Evolutionary conservation across 257 asterid genomes (phyloP).

Genomic region (Verbascum thapsus): DNA sequence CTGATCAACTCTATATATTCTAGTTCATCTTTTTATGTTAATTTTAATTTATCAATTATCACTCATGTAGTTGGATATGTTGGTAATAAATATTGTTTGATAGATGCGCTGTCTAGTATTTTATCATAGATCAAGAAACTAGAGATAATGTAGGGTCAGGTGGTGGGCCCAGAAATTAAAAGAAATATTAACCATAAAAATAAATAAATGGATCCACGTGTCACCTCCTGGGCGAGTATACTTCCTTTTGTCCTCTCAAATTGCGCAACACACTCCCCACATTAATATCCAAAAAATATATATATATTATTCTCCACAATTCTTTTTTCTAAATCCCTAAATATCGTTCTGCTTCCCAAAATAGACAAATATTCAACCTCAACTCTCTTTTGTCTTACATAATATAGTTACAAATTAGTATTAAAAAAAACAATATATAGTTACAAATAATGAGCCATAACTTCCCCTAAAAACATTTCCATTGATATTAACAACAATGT

Average conservation of each 20-base stretch:
- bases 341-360: constrained; percentile 32
- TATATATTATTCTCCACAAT: neutral
- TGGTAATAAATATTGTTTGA: no score
- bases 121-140: constrained; percentile 21
- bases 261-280: constrained; percentile 21
- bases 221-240: constrained; percentile 1
- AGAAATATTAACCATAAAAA: constrained; percentile 30
- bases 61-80: no score
- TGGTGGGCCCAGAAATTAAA: constrained; percentile 26
- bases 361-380: neutral
- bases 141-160: constrained; percentile 26
- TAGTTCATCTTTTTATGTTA: no score
- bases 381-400: neutral
- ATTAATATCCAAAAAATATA: constrained; percentile 27
- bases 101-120: neutral
- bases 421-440: no score
- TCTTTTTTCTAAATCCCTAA: constrained; percentile 4
- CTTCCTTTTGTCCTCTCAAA: constrained; percentile 27
- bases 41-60: no score
- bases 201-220: constrained; percentile 35
- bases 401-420: no score
- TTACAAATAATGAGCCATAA: no score
- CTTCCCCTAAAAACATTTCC: no score
- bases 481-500: no score
- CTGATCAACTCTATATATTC: no score